Evolutionary conservation across 108 stramenopile genomes (phyloP), one percentile per base, ranked within the genome.

Genomic region (Licmophora abbreviata): DNA sequence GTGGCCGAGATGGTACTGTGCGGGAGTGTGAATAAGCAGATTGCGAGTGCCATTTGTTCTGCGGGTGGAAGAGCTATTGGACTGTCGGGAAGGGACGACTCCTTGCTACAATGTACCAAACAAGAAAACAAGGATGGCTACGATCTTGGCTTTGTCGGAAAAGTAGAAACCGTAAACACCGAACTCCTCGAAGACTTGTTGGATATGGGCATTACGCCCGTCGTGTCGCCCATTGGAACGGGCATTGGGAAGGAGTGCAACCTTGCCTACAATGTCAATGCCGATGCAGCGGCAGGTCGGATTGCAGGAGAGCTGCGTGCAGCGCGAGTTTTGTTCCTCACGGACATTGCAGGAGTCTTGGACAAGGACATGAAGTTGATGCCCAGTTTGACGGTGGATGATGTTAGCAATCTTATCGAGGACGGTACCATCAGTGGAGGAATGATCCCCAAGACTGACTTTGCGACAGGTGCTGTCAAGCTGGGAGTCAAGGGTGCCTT

Each of bases 1-100:
- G 79, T 96, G 7, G 95, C 97, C 12, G 93, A 97, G 52, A 95
- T 95, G 94, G 94, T 96, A n/a, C 62, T 98, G n/a, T 90, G 85
- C 56, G 95, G 95, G 12, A 61, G 52, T 29, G 93, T 97, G 48
- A 97, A 96, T 73, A 95, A 96, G 74, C 72, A 83, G 54, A 89
- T 98, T 53, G 65, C 82, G 0, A 64, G 74, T 30, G 77, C 64
- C 28, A 82, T 98, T 57, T 71, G 73, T 42, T 49, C 48, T n/a
- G 73, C 79, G 11, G 97, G 97, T 18, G 92, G 93, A 37, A 53
- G 71, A 17, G 95, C 95, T 9, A 38, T 95, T 23, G 95, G 94
- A 20, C 31, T 97, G 38, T 80, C 79, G 18, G 96, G 96, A 31
- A 78, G 94, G 27, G 96, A 97, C 58, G 90, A 83, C 63, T 78